Conservation (phyloP, 306 rosid genomes). For the Acacia melanoxylon region DNA sequence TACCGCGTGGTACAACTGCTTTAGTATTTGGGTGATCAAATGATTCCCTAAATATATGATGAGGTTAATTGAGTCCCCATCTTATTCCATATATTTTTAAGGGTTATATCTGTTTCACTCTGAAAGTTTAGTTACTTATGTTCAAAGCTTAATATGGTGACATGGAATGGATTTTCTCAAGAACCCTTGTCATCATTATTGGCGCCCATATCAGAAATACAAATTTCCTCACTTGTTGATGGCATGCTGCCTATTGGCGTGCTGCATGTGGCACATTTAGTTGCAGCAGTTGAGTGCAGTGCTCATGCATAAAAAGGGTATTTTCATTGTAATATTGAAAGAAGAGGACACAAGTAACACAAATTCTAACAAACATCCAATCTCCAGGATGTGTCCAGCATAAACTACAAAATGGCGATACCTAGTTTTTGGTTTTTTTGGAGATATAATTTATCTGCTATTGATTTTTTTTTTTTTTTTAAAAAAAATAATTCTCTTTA, state of each 20-base stretch:
- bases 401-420: not conserved
- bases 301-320: not conserved
- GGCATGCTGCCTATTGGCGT: not conserved
- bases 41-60: not conserved
- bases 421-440: not conserved
- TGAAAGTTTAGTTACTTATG: not conserved
- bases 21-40: conserved; percentile 5
- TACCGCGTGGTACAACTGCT: not conserved
- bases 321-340: not conserved
- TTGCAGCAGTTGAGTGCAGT: not conserved
- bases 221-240: not conserved
- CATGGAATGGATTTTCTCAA: not conserved
- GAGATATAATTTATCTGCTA: not conserved
- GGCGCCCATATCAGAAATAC: not conserved
- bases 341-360: not conserved
- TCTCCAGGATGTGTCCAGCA: not conserved
- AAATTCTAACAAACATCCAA: not conserved
- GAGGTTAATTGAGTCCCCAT: conserved; percentile 15
- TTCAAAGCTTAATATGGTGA: not conserved
- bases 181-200: not conserved
- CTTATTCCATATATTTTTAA: not conserved
- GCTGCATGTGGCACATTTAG: not conserved
- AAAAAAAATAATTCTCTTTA: not conserved
- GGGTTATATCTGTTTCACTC: conserved; percentile 4
- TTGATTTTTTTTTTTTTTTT: not conserved